Evolutionary conservation across 2,329 filamentous ascomycete species (phyloP).

Genomic region (Cylindrodendrum hubeiense): DNA sequence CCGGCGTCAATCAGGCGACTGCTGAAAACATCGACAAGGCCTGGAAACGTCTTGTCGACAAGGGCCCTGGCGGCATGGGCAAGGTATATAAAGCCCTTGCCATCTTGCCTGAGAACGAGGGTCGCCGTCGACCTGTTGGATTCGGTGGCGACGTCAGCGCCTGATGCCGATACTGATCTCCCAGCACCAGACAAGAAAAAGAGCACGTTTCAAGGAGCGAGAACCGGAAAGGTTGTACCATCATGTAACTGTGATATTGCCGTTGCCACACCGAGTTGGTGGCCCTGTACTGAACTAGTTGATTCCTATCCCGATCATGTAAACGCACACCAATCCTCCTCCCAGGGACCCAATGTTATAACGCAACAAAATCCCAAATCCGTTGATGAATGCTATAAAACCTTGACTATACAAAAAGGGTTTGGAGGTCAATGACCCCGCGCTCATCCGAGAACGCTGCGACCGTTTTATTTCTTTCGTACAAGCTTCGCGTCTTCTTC

Average conservation of each 20-base stretch:
- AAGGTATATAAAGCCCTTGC: constrained; percentile 94
- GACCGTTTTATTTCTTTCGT: constrained; percentile 53
- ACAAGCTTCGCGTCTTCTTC: constrained; percentile 72
- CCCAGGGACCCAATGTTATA: neutral
- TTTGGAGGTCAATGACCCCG: neutral
- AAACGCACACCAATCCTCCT: constrained; percentile 14
- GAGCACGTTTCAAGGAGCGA: neutral
- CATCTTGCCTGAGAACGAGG: constrained; percentile 84
- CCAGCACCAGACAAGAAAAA: neutral
- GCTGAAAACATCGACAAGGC: constrained; percentile 75
- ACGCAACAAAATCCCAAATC: constrained; percentile 27
- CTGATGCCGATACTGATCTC: neutral
- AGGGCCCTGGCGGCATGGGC: constrained; percentile 88
- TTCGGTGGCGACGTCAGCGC: constrained; percentile 80
- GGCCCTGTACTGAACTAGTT: constrained; percentile 16
- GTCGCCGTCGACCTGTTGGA: constrained; percentile 83
- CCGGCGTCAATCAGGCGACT: constrained; percentile 57
- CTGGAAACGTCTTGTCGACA: constrained; percentile 87
- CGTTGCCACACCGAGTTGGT: constrained; percentile 5
- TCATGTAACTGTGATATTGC: constrained; percentile 21
- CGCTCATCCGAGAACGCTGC: neutral
- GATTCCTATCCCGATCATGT: constrained; percentile 22
- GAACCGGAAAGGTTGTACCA: constrained; percentile 20
- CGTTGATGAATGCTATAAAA: constrained; percentile 35
- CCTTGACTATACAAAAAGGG: constrained; percentile 40